Evolutionary conservation across 768 basidiomycete species (phyloP), one percentile per base, ranked within the genome.

Genomic region (Gymnopilus dilepis): DNA sequence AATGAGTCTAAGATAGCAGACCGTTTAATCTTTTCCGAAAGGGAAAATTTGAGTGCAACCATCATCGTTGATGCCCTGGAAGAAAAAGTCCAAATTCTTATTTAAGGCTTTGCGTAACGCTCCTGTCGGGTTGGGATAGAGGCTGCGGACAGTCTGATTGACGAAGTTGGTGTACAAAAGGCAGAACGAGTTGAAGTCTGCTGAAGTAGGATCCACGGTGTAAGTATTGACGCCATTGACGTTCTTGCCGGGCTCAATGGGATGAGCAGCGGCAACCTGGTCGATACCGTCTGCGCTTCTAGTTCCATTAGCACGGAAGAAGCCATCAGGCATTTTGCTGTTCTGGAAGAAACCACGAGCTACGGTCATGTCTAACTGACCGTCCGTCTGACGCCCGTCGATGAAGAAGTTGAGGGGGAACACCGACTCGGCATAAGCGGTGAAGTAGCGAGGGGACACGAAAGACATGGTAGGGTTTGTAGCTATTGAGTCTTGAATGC

Each of bases 291-390:
- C 45, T 15, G 58, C 17, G 22, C 61, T 65, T 24, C 55, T 41
- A 1, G 65, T 59, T 15, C 56, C 53, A 26, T 66, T 67, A 9
- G 63, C 30, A 28, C 70, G 61, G 65, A 64, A 69, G 40, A 67
- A 71, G 1, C 62, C 67, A 8, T 53, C 48, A 6, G 70, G 70
- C 57, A 71, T 62, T 12, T 56, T 61, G 42, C 62, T 68, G 40
- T 69, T 62, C 37, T 69, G 69, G 64, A 69, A 69, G 54, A 71
- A 69, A n/a, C 69, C 64, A 56, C 70, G 69, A 15, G 70, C 71
- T 19, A 47, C 62, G 19, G 45, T 52, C 64, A 70, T 54, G 42
- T 67, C 61, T 42, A 72, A 55, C 33, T 69, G 67, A n/a, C 66
- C 66, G 22, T 67, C 63, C 19, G 59, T 56, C 38, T 57, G 58